phyloP scores from a whole-genome alignment of 2,329 filamentous ascomycete genomes.

The Apiospora koreana region DNA sequence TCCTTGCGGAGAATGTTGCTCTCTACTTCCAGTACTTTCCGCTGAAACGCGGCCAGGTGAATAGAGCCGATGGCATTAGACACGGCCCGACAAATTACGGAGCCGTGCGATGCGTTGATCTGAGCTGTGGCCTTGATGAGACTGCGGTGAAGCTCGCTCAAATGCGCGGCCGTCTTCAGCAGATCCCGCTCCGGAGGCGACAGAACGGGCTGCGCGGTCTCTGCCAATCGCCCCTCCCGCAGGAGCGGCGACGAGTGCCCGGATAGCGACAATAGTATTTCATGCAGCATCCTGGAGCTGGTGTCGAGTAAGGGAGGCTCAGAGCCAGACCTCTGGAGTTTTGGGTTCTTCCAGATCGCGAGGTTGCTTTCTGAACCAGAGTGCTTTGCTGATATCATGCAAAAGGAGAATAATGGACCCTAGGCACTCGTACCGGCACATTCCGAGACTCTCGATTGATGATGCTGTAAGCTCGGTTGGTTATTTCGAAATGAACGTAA shows the following conservation, averaged over 20 bases:
- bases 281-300: constrained; percentile 78
- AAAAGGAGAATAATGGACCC: constrained; percentile 50
- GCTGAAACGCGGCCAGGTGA: constrained; percentile 80
- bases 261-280: constrained; percentile 94
- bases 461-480: constrained; percentile 24
- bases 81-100: constrained; percentile 84
- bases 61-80: constrained; percentile 73
- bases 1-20: constrained; percentile 74
- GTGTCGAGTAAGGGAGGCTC: constrained; percentile 17
- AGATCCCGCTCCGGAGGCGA: constrained; percentile 84
- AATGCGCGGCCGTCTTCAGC: constrained; percentile 71
- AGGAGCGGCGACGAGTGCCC: constrained; percentile 91
- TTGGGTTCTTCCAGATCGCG: constrained; percentile 8
- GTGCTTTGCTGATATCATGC: constrained; percentile 43
- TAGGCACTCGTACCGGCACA: constrained; percentile 57
- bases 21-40: constrained; percentile 84
- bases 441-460: constrained; percentile 31
- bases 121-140: constrained; percentile 67
- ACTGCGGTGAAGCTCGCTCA: constrained; percentile 77
- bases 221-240: constrained; percentile 50
- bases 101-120: constrained; percentile 72
- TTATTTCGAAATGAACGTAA: neutral
- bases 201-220: constrained; percentile 50
- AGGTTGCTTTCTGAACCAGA: constrained; percentile 34
- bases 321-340: constrained; percentile 24